Conservation (phyloP, 345 rosid genomes). For the Nasturtium officinale region DNA sequence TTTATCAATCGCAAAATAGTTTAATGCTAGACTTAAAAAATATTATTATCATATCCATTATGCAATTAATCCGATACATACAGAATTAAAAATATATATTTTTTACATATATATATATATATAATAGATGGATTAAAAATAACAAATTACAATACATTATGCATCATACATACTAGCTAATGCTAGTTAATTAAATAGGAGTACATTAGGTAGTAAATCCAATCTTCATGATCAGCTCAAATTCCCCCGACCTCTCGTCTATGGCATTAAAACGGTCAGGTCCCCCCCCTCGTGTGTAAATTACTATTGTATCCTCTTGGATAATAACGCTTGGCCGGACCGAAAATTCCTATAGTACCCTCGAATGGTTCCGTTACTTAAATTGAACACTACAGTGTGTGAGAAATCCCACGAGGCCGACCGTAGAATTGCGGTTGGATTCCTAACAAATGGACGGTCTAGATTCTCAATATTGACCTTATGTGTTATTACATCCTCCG, state of each 20-base stretch:
- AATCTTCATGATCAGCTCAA: not conserved
- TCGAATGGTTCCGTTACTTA: not conserved
- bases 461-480: constrained; percentile 14
- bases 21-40: too few relatives aligned
- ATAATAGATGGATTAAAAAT: too few relatives aligned
- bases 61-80: too few relatives aligned
- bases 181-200: too few relatives aligned
- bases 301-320: constrained; percentile 9
- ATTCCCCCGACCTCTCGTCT: constrained; percentile 6
- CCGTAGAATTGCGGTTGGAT: constrained; percentile 3
- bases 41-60: too few relatives aligned
- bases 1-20: too few relatives aligned
- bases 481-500: not conserved
- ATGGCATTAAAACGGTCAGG: constrained; percentile 35
- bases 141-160: too few relatives aligned
- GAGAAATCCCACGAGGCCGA: constrained; percentile 42
- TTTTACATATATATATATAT: too few relatives aligned
- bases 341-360: constrained; percentile 7
- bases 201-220: too few relatives aligned
- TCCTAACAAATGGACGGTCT: constrained; percentile 30
- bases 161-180: too few relatives aligned
- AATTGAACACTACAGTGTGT: constrained; percentile 23
- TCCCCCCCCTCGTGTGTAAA: not conserved
- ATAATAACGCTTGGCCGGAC: not conserved
- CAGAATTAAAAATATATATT: too few relatives aligned